These are phyloP conservation scores for Sporothrix dimorphospora DNA, from an alignment of 2,329 filamentous ascomycete genomes.

Conservation along the genomic window DNA sequence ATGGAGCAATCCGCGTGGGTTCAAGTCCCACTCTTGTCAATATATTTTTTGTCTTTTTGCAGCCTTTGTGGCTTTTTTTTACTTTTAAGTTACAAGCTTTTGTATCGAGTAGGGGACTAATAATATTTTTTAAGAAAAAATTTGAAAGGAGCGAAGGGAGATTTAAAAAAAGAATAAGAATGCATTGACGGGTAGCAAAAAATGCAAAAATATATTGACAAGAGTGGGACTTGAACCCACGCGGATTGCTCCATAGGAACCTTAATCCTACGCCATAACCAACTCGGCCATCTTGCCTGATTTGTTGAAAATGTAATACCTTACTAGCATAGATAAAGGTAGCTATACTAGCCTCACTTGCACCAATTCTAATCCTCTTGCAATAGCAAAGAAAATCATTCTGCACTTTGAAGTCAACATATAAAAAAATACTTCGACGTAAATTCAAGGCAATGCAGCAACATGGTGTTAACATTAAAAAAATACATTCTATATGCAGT, in stretches of 20 bases:
- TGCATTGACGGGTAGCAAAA: not conserved
- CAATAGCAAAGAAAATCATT: too few relatives aligned
- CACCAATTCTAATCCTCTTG: too few relatives aligned
- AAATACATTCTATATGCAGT: too few relatives aligned
- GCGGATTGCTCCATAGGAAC: conserved; percentile 41
- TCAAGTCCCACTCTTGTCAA: conserved; percentile 46
- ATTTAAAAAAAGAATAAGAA: not conserved
- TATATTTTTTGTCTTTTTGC: conserved; percentile 22
- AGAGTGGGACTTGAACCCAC: conserved; percentile 43
- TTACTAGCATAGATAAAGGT: not conserved
- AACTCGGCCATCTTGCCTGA: conserved; percentile 37
- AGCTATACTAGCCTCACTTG: too few relatives aligned
- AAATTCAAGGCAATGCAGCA: too few relatives aligned
- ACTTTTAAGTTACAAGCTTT: too few relatives aligned
- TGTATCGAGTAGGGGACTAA: too few relatives aligned
- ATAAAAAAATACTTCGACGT: too few relatives aligned
- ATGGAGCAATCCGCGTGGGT: conserved; percentile 44
- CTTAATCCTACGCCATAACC: conserved; percentile 39
- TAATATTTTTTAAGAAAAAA: conserved; percentile 11
- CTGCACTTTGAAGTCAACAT: too few relatives aligned
- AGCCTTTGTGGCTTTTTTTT: too few relatives aligned
- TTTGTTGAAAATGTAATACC: not conserved
- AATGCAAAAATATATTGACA: conserved; percentile 24
- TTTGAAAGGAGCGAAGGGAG: too few relatives aligned
- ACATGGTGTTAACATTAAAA: too few relatives aligned